Evolutionary conservation across 768 basidiomycete species (phyloP), one percentile per base, ranked within the genome.

Genomic region (Calocera viscosa): DNA sequence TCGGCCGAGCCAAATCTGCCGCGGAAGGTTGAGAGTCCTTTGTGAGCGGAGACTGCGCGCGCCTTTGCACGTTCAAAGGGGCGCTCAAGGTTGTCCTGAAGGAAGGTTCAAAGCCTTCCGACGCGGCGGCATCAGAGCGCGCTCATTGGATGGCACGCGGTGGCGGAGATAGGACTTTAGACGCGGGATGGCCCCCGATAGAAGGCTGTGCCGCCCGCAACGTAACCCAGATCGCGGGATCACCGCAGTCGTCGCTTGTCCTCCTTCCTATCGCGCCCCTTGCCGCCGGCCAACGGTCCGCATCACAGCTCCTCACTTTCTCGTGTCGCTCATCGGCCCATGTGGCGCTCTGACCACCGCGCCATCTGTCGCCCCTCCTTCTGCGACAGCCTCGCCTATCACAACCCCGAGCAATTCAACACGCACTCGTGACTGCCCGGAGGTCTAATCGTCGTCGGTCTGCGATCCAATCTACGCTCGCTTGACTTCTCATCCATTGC

Each of bases 401-500:
- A 60, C 53, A 60, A 60, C 26, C 26, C 30, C 53, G 53, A 47
- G 43, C 19, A 8, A 24, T 19, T 47, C 35, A 38, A 24, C 43
- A 47, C 43, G 43, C 43, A 17, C 43, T 47, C 43, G 24, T 26
- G 53, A 60, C 30, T 8, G 16, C 22, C 26, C 53, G 30, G 14
- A 32, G 53, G 53, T 60, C 26, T 60, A 32, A 60, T 32, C 53
- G 43, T 24, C 43, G 19, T 19, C 30, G 7, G 19, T 28, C 53
- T 10, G 10, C 53, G 5, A 28, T 32, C 19, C 7, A 60, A 2
- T 12, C 53, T 28, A 14, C 53, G 30, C 11, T 60, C 24, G 30
- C 53, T 8, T 10, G 22, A 12, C 22, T 60, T 60, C 53, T 19
- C 53, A 32, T 22, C 66, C 68, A 72, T 65, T 77, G 80, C 90